phyloP scores from a whole-genome alignment of 805 yeast species.

The Hanseniaspora mollemarum region DNA sequence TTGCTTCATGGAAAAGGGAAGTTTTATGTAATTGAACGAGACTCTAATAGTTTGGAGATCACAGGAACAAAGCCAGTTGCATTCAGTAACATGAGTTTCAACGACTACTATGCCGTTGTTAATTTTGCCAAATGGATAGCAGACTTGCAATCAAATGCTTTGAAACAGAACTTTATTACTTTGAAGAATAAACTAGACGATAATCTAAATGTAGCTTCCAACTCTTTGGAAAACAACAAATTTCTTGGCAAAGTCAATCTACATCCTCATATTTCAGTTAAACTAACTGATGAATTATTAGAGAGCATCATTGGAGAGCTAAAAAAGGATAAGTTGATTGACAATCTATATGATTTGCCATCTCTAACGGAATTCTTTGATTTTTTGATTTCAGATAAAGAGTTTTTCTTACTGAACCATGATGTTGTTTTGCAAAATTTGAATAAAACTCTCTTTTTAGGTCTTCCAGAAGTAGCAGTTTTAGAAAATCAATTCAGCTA shows the following conservation, averaged over 20 bases:
- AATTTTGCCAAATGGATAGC: slow-evolving; percentile 9
- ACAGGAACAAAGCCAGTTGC: not conserved
- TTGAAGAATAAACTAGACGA: not conserved
- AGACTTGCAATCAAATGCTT: not conserved
- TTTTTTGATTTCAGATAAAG: not conserved
- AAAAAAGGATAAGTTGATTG: not conserved
- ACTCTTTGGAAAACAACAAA: not conserved
- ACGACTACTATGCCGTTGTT: not conserved
- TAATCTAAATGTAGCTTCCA: not conserved
- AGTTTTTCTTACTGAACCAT: slow-evolving; percentile 5
- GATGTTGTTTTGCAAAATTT: not conserved
- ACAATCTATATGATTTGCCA: not conserved
- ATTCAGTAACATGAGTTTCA: not conserved
- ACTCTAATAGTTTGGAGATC: not conserved
- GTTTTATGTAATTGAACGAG: slow-evolving; percentile 2
- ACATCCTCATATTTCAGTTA: slow-evolving; percentile 1
- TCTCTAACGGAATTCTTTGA: slow-evolving; percentile 3
- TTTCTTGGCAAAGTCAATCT: slow-evolving; percentile 2
- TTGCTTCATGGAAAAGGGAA: not conserved
- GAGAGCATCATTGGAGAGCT: not conserved
- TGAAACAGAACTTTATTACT: slow-evolving; percentile 5
- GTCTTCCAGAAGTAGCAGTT: slow-evolving; percentile 4
- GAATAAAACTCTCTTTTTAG: slow-evolving; percentile 1
- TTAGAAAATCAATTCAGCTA: not conserved
- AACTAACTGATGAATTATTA: not conserved